Evolutionary conservation across 495 filamentous ascomycete genomes (phyloP).

Genomic region (Annulohypoxylon maeteangense): DNA sequence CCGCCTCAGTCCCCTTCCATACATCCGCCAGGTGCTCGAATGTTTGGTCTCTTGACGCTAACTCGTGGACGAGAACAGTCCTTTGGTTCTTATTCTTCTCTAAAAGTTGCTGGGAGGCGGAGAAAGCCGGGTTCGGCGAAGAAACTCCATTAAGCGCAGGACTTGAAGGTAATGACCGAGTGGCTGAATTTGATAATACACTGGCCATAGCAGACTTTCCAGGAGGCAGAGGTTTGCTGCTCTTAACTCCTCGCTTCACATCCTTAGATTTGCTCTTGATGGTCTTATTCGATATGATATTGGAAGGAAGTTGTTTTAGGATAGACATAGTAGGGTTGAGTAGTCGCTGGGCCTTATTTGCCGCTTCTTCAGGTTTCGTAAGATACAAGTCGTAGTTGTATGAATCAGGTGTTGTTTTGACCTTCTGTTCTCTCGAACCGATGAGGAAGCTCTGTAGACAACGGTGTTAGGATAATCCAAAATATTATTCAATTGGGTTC

Average conservation of each 20-base stretch:
- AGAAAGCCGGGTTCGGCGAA: slow-evolving; percentile 63
- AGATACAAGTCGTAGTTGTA: slow-evolving; percentile 58
- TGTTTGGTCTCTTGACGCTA: slow-evolving; percentile 70
- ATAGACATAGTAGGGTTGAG: slow-evolving; percentile 60
- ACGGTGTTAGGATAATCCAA: slow-evolving; percentile 14
- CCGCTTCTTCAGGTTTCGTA: slow-evolving; percentile 46
- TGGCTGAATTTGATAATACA: slow-evolving; percentile 40
- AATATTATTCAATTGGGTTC: slow-evolving; percentile 25
- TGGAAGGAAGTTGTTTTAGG: slow-evolving; percentile 40
- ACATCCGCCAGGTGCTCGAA: slow-evolving; percentile 66
- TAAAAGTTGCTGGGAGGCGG: slow-evolving; percentile 61
- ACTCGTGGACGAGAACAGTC: slow-evolving; percentile 76
- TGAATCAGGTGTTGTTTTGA: slow-evolving; percentile 48
- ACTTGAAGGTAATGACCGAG: slow-evolving; percentile 71
- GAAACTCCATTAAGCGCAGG: slow-evolving; percentile 66
- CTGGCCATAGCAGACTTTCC: slow-evolving; percentile 55
- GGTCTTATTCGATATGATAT: slow-evolving; percentile 7
- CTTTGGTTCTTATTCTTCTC: slow-evolving; percentile 64
- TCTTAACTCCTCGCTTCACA: slow-evolving; percentile 41
- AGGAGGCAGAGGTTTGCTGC: slow-evolving; percentile 51
- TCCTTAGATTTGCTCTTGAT: slow-evolving; percentile 33
- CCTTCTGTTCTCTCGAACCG: slow-evolving; percentile 50
- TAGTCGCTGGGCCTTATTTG: slow-evolving; percentile 48
- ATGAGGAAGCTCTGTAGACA: slow-evolving; percentile 52
- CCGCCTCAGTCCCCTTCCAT: slow-evolving; percentile 67